A percentile compares a stretch with the other conserved stretches of the same genome.
phyloP scores from a whole-genome alignment of 2,329 filamentous ascomycete genomes.

The Diaporthe citrichinensis region DNA sequence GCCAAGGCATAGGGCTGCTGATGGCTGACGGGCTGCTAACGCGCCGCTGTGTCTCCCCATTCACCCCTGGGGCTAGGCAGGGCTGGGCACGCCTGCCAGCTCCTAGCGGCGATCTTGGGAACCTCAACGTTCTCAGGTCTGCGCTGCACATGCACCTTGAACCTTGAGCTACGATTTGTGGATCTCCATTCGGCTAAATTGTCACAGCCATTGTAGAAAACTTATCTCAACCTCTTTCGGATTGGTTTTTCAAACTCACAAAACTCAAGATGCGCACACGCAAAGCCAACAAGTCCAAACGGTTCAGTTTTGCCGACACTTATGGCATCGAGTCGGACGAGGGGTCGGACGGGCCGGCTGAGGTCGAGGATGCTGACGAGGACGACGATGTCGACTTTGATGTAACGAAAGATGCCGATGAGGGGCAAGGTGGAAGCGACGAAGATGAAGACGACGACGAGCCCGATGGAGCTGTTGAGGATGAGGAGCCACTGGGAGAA shows the following conservation, averaged over 20 bases:
- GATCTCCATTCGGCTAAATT: neutral
- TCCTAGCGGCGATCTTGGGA: neutral
- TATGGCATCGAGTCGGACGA: constrained; percentile 38
- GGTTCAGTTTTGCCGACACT: constrained; percentile 33
- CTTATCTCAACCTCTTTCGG: neutral
- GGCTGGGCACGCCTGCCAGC: neutral
- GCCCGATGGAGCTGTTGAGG: neutral
- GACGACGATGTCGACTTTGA: constrained; percentile 35
- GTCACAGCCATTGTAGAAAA: neutral
- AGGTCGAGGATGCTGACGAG: constrained; percentile 3
- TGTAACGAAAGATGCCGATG: constrained; percentile 10
- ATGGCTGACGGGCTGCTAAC: neutral
- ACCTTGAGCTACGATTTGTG: neutral
- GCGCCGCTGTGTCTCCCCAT: neutral
- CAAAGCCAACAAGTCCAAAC: constrained; percentile 39
- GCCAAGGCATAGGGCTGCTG: neutral
- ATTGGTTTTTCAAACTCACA: neutral
- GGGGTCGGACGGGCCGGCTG: constrained; percentile 9
- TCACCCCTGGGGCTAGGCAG: neutral
- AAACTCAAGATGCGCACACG: constrained; percentile 38
- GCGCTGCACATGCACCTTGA: neutral
- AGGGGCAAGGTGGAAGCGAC: constrained; percentile 22
- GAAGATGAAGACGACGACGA: constrained; percentile 11
- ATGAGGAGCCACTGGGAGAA: neutral
- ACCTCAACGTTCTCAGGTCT: constrained; percentile 3